Evolutionary conservation across 2,329 filamentous ascomycete species (phyloP).

Genomic region (Beauveria bassiana): DNA sequence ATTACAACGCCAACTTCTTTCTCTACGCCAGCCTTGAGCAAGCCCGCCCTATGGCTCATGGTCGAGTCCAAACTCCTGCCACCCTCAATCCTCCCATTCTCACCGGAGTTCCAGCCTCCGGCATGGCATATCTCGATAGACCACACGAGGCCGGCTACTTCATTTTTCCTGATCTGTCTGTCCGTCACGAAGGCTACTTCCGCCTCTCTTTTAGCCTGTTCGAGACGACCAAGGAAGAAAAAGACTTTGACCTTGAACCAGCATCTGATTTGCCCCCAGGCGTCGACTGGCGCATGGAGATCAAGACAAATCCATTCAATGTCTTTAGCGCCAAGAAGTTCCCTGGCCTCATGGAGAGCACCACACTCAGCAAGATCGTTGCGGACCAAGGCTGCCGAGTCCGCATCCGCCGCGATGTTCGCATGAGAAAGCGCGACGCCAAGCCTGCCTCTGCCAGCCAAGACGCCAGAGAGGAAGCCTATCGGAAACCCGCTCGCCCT

Average conservation of each 20-base stretch:
- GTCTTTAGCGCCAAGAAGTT: conserved; percentile 99
- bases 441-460: conserved; percentile 50
- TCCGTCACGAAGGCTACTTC: conserved; percentile 91
- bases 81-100: conserved; percentile 72
- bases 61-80: conserved; percentile 60
- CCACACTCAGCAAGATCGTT: conserved; percentile 77
- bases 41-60: conserved; percentile 73
- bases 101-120: conserved; percentile 89
- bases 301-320: conserved; percentile 78
- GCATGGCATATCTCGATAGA: conserved; percentile 91
- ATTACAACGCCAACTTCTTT: conserved; percentile 96
- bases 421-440: conserved; percentile 76
- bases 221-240: conserved; percentile 81
- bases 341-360: conserved; percentile 86
- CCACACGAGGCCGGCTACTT: conserved; percentile 80
- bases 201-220: conserved; percentile 87
- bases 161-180: conserved; percentile 93
- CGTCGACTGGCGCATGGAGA: conserved; percentile 81
- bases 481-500: conserved; percentile 29
- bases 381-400: conserved; percentile 96
- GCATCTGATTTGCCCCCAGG: conserved; percentile 39
- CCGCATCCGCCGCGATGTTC: conserved; percentile 86
- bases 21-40: conserved; percentile 87
- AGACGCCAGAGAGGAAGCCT: conserved; percentile 57
- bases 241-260: conserved; percentile 60